Evolutionary conservation across 2,329 filamentous ascomycete species (phyloP), one percentile per base, ranked within the genome.

Genomic region (Metarhizium brunneum): DNA sequence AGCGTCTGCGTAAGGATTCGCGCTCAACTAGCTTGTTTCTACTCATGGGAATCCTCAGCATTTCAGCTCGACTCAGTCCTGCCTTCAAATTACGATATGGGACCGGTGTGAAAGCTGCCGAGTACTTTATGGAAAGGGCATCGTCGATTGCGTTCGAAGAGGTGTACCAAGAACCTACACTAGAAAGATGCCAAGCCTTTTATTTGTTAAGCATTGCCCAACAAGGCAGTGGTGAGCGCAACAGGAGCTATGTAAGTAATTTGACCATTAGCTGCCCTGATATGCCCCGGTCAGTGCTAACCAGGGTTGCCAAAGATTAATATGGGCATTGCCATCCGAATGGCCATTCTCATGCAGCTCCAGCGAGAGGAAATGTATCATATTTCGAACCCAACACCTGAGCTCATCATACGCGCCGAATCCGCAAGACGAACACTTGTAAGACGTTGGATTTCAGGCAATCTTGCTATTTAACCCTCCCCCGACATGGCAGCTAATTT

Each of bases 141-240:
- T 73, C 76, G 8, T 62, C 63, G 6, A 65, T 82, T 8, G 78
- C 80, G 1, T 63, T 75, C 36, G 66, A 67, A 29, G 78, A 82
- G 60, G 66, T 83, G 20, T 82, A 82, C 61, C 68, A 74, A 43
- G 74, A 76, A 54, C 76, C 80, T 0, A 80, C 74, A 0, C 63
- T 84, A 18, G 78, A 83, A 61, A 71, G 76, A 45, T 82, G 79
- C 53, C 81, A 84, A 64, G 80, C 75, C 1, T 83, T 83, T 57
- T 83, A 82, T 59, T 66, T 84, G 3, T 68, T 84, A 16, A 81
- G 79, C 61, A 77, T 84, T 54, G 79, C 80, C 4, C 80, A 84
- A 59, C 80, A 83, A 62, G 79, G 79, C 14, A 80, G 76, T 53
- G 80, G 78, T 0, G 68, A 77, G 59, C 76, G 73, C 45, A 78